Evolutionary conservation across 179 eudicot genomes (phyloP).

Genomic region (Vitellaria paradoxa): DNA sequence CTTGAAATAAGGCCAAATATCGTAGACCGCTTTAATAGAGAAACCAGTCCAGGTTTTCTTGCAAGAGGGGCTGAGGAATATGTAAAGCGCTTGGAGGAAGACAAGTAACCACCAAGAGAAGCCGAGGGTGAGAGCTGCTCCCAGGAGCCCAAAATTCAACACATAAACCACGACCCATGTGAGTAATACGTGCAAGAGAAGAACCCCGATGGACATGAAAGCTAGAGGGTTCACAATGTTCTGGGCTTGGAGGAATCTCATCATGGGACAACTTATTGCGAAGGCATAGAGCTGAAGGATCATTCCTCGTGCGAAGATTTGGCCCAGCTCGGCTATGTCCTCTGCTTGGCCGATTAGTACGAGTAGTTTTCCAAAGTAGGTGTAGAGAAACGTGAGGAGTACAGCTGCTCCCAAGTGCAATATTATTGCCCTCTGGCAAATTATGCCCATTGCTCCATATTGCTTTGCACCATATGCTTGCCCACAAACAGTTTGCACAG

Average conservation of each 20-base stretch:
- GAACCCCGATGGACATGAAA: slow-evolving; percentile 54
- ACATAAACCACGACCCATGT: slow-evolving; percentile 57
- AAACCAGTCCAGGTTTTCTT: slow-evolving; percentile 71
- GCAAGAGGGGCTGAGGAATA: slow-evolving; percentile 47
- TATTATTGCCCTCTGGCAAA: slow-evolving; percentile 53
- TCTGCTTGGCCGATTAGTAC: slow-evolving; percentile 42
- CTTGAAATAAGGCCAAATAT: slow-evolving; percentile 70
- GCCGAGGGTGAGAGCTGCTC: slow-evolving; percentile 59
- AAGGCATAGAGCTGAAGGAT: slow-evolving; percentile 69
- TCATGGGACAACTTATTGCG: slow-evolving; percentile 55
- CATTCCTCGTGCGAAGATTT: slow-evolving; percentile 51
- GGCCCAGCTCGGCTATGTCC: slow-evolving; percentile 43
- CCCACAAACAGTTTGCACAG: slow-evolving; percentile 68
- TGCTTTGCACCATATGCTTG: slow-evolving; percentile 64
- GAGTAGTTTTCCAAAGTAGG: slow-evolving; percentile 38
- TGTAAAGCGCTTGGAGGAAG: slow-evolving; percentile 38
- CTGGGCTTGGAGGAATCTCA: slow-evolving; percentile 69
- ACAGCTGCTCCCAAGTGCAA: slow-evolving; percentile 48
- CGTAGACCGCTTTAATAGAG: slow-evolving; percentile 39
- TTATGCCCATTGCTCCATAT: slow-evolving; percentile 52
- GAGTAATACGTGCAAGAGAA: slow-evolving; percentile 43
- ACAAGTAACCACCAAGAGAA: slow-evolving; percentile 72
- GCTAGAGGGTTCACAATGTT: slow-evolving; percentile 77
- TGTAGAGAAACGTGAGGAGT: slow-evolving; percentile 40
- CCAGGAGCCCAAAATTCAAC: slow-evolving; percentile 52